phyloP scores from a whole-genome alignment of 768 basidiomycete genomes.

The Trametes villosa region DNA sequence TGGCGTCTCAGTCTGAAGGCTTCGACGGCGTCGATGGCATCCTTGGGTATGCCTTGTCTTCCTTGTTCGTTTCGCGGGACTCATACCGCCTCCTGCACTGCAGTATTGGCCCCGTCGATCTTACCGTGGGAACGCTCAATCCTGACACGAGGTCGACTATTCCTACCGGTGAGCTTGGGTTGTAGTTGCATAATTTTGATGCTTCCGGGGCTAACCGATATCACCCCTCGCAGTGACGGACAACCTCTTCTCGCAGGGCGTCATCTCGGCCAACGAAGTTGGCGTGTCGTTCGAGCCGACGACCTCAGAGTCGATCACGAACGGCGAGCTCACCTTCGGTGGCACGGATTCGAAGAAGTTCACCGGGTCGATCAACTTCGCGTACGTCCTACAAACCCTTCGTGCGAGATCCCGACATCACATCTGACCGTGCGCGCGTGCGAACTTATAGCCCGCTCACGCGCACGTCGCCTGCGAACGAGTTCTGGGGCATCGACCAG shows the following conservation, averaged over 20 bases:
- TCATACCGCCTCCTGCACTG: not conserved
- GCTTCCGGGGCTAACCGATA: not conserved
- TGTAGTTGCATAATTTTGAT: not conserved
- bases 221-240: slow-evolving; percentile 38
- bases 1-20: slow-evolving; percentile 50
- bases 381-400: slow-evolving; percentile 16
- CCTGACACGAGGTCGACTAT: slow-evolving; percentile 18
- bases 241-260: slow-evolving; percentile 34
- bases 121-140: slow-evolving; percentile 47
- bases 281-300: slow-evolving; percentile 35
- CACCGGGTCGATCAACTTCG: slow-evolving; percentile 33
- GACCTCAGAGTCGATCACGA: slow-evolving; percentile 8
- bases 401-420: not conserved
- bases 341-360: slow-evolving; percentile 34
- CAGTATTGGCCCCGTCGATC: slow-evolving; percentile 65
- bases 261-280: slow-evolving; percentile 29
- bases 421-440: not conserved
- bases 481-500: slow-evolving; percentile 42
- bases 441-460: slow-evolving; percentile 34
- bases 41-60: slow-evolving; percentile 49
- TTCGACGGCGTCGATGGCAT: slow-evolving; percentile 61
- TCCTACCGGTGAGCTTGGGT: slow-evolving; percentile 17
- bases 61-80: not conserved
- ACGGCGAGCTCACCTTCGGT: slow-evolving; percentile 41
- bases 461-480: slow-evolving; percentile 35